Evolutionary conservation across 257 asterid species (phyloP).

Genomic region (Apocynum venetum): DNA sequence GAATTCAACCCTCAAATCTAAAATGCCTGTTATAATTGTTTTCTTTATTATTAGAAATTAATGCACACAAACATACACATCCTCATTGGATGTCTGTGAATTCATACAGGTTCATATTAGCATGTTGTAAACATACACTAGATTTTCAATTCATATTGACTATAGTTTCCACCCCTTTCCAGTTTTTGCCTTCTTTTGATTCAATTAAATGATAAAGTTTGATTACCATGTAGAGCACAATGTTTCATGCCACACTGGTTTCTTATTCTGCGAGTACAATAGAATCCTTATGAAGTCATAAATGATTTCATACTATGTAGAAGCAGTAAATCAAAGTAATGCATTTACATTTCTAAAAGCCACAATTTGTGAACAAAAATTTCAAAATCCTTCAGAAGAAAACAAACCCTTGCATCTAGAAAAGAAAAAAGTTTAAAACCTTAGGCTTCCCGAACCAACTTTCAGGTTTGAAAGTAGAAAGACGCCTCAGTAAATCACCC

Average conservation of each 20-base stretch:
- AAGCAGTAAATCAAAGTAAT: neutral
- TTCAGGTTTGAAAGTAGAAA: conserved; percentile 84
- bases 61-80: neutral
- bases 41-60: neutral
- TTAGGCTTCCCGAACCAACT: conserved; percentile 96
- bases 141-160: neutral
- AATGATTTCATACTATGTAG: neutral
- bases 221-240: neutral
- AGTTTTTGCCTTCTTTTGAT: neutral
- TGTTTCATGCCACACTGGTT: neutral
- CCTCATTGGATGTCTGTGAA: too few species aligned
- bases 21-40: neutral
- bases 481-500: conserved; percentile 93
- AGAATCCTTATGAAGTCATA: neutral
- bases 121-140: neutral
- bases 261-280: neutral
- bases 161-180: neutral
- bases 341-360: neutral
- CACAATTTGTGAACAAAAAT: neutral
- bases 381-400: neutral
- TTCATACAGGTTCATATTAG: neutral
- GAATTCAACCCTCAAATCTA: neutral
- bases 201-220: neutral
- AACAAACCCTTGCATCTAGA: conserved; percentile 5
- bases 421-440: conserved; percentile 44